Base-by-base conservation (phyloP, 2,329 filamentous ascomycete genomes). In the Exophiala oligosperma region DNA sequence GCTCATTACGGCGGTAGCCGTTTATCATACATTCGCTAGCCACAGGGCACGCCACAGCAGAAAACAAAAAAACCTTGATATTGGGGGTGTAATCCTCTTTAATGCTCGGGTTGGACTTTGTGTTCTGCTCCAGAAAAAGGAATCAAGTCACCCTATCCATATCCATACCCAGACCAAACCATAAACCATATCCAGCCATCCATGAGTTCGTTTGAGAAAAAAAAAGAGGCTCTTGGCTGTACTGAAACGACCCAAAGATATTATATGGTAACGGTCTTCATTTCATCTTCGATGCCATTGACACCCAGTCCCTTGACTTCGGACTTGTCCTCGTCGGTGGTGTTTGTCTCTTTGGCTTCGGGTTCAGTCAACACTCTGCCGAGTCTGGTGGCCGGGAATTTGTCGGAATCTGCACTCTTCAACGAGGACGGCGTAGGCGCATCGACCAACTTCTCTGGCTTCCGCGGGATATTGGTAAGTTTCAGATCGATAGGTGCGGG, bases 191-290 rank as follows among this genome's bases (percentile, higher is more conserved):
- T 54, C 56, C 60, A 59, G 60, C 43, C 38, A 50, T 51, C 38
- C 47, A 32, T 44, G 37, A 35, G 40, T 50, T 46, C 32, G 40
- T 43, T 40, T 49, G n/a, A 35, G 23, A 11, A 41, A 35, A 35
- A 17, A 11, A 41, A 35, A 35, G 8, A 9, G 32, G 4, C 32
- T 35, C 32, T 11, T 35, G 32, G 7, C 7, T 35, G 32, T 35
- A 35, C 32, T 35, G 11, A 35, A 9, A 4, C 32, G 11, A 35
- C 32, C 32, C 43, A 47, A 47, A 41, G 37, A 41, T 11, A 46
- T 66, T 73, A 78, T 56, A 78, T 77, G 38, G 74, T 71, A 64
- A 79, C 74, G 60, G 73, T 78, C 67, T 77, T 79, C 76, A 79
- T 79, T 64, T 77, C 76, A 49, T 73, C 64, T 54, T 67, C 66